Conservation (phyloP, 2,329 filamentous ascomycete genomes). For the Alternaria brassicicola region DNA sequence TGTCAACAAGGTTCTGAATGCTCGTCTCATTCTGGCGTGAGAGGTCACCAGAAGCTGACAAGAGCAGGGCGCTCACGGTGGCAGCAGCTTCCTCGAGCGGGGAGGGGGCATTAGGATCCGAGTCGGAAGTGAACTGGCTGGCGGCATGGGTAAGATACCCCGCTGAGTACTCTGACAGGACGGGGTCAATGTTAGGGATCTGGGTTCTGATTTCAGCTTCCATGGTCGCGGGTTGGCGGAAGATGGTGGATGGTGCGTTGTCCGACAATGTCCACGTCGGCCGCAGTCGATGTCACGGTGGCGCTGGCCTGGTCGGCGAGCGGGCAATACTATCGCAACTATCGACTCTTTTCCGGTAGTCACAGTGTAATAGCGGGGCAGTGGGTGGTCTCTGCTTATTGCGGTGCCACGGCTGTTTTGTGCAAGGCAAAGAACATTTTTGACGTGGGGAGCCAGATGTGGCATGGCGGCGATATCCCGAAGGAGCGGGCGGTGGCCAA, state of each 20-base stretch:
- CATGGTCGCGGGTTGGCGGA: slow-evolving; percentile 60
- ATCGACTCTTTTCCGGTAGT: slow-evolving; percentile 3
- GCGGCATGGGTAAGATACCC: slow-evolving; percentile 95
- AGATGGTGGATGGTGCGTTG: slow-evolving; percentile 21
- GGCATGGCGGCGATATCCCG: slow-evolving; percentile 27
- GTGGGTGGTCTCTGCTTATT: slow-evolving; percentile 26
- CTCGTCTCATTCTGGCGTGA: slow-evolving; percentile 73
- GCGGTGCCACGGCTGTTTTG: slow-evolving; percentile 29
- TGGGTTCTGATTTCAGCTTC: slow-evolving; percentile 85
- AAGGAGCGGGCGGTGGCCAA: slow-evolving; percentile 27
- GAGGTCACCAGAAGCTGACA: slow-evolving; percentile 89
- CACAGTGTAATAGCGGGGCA: slow-evolving; percentile 24
- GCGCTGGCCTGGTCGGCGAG: slow-evolving; percentile 28
- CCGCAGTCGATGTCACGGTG: slow-evolving; percentile 22
- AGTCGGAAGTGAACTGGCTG: slow-evolving; percentile 76
- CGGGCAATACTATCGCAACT: slow-evolving; percentile 10
- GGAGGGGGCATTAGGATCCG: slow-evolving; percentile 70
- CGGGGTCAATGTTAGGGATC: slow-evolving; percentile 84
- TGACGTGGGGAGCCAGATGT: slow-evolving; percentile 27
- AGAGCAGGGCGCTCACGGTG: slow-evolving; percentile 82
- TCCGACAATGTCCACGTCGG: slow-evolving; percentile 24
- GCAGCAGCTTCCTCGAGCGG: slow-evolving; percentile 84
- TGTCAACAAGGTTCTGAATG: slow-evolving; percentile 83
- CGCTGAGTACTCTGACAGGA: slow-evolving; percentile 89
- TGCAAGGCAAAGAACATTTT: slow-evolving; percentile 25